These are phyloP conservation scores for Oxytropis ochrocephala DNA, from an alignment of 306 rosid genomes.

Conservation along the genomic window DNA sequence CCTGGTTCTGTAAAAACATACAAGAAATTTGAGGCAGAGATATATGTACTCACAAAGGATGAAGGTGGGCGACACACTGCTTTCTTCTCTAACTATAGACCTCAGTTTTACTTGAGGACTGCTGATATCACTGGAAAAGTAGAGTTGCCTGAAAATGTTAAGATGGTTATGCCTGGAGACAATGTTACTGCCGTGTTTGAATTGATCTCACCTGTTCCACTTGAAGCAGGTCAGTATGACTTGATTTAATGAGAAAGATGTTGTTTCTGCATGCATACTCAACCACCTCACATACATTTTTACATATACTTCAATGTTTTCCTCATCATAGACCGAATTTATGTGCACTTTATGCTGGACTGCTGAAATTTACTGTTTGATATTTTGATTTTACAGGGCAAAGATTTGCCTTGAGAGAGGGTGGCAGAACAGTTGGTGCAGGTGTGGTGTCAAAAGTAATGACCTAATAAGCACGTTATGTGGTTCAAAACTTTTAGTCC, in stretches of 20 bases:
- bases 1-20: slow-evolving; percentile 77
- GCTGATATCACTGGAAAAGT: slow-evolving; percentile 95
- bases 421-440: slow-evolving; percentile 99
- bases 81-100: slow-evolving; percentile 89
- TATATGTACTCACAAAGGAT: slow-evolving; percentile 91
- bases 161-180: slow-evolving; percentile 99
- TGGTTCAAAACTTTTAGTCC: slow-evolving; percentile 18
- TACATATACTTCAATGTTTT: neutral
- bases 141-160: slow-evolving; percentile 83
- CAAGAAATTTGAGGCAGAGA: slow-evolving; percentile 94
- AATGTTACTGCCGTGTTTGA: slow-evolving; percentile 86
- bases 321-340: neutral
- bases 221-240: slow-evolving; percentile 67
- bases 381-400: slow-evolving; percentile 59
- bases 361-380: neutral
- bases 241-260: neutral
- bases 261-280: neutral
- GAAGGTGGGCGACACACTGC: slow-evolving; percentile 99
- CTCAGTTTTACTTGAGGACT: slow-evolving; percentile 97
- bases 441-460: slow-evolving; percentile 96
- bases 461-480: slow-evolving; percentile 25
- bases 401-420: slow-evolving; percentile 98
- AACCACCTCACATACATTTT: neutral
- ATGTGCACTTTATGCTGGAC: neutral
- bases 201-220: slow-evolving; percentile 82